Percentiles rank a stretch among this genome's conserved stretches.
phyloP scores from a whole-genome alignment of 352 stramenopile species.

The Globisporangium rhizosaccharum region DNA sequence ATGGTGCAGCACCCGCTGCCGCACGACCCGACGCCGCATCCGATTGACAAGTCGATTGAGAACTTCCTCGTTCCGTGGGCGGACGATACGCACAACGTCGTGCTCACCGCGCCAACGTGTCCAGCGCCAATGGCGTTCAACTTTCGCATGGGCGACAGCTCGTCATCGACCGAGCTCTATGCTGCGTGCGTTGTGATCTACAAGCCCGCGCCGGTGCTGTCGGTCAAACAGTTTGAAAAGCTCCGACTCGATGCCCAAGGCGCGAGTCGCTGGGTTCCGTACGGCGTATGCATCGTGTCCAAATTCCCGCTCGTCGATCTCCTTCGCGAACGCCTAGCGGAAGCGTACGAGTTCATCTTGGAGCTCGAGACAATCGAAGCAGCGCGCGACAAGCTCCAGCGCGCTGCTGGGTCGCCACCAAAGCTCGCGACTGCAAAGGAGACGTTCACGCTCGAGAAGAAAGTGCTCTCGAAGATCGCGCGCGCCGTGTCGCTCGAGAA shows the following conservation, averaged over 20 bases:
- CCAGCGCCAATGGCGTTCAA: slow-evolving; percentile 63
- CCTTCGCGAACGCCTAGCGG: slow-evolving; percentile 68
- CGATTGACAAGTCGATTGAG: slow-evolving; percentile 64
- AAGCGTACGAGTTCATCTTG: slow-evolving; percentile 80
- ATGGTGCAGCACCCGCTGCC: slow-evolving; percentile 48
- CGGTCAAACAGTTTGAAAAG: slow-evolving; percentile 51
- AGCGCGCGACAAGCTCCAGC: slow-evolving; percentile 21
- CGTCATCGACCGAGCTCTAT: slow-evolving; percentile 64
- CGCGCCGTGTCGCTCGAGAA: slow-evolving; percentile 62
- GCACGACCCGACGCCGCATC: slow-evolving; percentile 36
- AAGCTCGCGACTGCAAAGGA: slow-evolving; percentile 11
- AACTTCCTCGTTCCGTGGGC: slow-evolving; percentile 69
- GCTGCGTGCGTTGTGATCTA: slow-evolving; percentile 77
- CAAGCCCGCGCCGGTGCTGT: slow-evolving; percentile 61
- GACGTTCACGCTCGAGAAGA: slow-evolving; percentile 72
- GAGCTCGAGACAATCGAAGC: slow-evolving; percentile 56
- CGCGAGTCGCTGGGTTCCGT: slow-evolving; percentile 64
- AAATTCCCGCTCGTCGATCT: slow-evolving; percentile 79
- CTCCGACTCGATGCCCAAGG: slow-evolving; percentile 37
- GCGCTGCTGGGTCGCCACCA: slow-evolving; percentile 8
- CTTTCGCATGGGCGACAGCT: slow-evolving; percentile 75
- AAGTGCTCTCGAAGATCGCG: slow-evolving; percentile 72
- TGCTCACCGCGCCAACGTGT: slow-evolving; percentile 36
- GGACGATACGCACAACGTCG: slow-evolving; percentile 33
- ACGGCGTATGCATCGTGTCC: slow-evolving; percentile 77